Evolutionary conservation across 2,329 filamentous ascomycete species (phyloP).

Genomic region (Colletotrichum tanaceti): DNA sequence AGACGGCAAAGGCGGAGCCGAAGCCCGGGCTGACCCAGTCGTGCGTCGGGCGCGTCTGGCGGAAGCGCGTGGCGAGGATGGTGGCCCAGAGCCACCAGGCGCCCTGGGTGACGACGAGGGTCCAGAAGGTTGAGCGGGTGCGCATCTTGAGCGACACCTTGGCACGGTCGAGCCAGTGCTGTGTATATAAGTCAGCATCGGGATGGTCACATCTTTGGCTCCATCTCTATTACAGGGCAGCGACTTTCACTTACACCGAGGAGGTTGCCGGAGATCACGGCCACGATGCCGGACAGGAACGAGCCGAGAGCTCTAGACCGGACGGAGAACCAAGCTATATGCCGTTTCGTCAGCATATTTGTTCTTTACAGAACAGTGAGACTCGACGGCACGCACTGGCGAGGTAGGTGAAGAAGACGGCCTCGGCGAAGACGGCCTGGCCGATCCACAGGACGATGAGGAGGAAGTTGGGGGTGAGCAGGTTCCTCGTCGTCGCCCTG

Average conservation of each 20-base stretch:
- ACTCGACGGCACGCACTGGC: slow-evolving; percentile 50
- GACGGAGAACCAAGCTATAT: slow-evolving; percentile 74
- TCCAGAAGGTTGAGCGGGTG: slow-evolving; percentile 65
- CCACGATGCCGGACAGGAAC: slow-evolving; percentile 75
- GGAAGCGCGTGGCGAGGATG: slow-evolving; percentile 71
- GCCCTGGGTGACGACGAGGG: slow-evolving; percentile 69
- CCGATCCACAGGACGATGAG: slow-evolving; percentile 75
- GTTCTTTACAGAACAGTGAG: too few species aligned
- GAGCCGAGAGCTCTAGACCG: slow-evolving; percentile 76
- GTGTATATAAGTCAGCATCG: slow-evolving; percentile 28
- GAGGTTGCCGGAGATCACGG: slow-evolving; percentile 73
- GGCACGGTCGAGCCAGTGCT: slow-evolving; percentile 70
- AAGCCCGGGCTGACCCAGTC: slow-evolving; percentile 76
- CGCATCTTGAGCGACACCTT: slow-evolving; percentile 65
- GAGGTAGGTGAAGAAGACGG: slow-evolving; percentile 78
- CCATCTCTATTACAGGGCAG: background rate
- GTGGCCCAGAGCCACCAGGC: slow-evolving; percentile 81
- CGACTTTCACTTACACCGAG: slow-evolving; percentile 67
- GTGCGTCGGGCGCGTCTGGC: slow-evolving; percentile 66
- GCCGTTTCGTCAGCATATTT: slow-evolving; percentile 31
- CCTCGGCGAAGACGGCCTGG: slow-evolving; percentile 77
- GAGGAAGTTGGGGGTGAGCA: slow-evolving; percentile 71
- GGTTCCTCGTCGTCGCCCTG: slow-evolving; percentile 67
- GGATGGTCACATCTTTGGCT: background rate
- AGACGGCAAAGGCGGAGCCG: slow-evolving; percentile 73